phyloP scores from a whole-genome alignment of 495 filamentous ascomycete species.

The Penicillium waksmanii region DNA sequence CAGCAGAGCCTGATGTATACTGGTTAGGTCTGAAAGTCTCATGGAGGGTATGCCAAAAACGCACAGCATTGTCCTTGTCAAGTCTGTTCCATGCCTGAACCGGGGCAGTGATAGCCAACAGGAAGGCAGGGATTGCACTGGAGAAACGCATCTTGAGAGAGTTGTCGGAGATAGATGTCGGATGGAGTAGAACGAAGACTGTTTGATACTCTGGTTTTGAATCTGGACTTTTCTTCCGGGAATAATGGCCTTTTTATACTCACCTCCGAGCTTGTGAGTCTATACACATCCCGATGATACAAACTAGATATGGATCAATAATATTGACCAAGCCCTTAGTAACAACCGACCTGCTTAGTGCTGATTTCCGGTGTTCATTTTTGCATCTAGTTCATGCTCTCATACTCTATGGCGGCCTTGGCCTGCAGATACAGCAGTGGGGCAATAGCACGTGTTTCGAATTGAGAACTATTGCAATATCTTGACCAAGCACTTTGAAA shows the following conservation, averaged over 20 bases:
- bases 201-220: neutral
- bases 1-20: constrained; percentile 51
- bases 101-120: constrained; percentile 24
- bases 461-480: neutral
- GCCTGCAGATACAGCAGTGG: constrained; percentile 2
- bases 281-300: neutral
- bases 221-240: neutral
- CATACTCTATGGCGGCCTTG: constrained; percentile 3
- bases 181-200: neutral
- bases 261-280: neutral
- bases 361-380: neutral
- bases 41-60: constrained; percentile 4
- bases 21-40: neutral
- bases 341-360: constrained; percentile 4
- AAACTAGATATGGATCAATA: constrained; percentile 4
- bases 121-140: constrained; percentile 15
- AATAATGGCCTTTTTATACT: neutral
- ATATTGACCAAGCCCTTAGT: constrained; percentile 15
- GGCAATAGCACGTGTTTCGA: constrained; percentile 1
- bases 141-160: constrained; percentile 23
- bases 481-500: neutral
- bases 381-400: constrained; percentile 1
- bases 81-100: constrained; percentile 45
- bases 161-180: neutral
- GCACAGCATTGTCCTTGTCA: constrained; percentile 60